Evolutionary conservation across 1,284 basidiomycete species (phyloP).

Genomic region (Heterobasidion irregulare): DNA sequence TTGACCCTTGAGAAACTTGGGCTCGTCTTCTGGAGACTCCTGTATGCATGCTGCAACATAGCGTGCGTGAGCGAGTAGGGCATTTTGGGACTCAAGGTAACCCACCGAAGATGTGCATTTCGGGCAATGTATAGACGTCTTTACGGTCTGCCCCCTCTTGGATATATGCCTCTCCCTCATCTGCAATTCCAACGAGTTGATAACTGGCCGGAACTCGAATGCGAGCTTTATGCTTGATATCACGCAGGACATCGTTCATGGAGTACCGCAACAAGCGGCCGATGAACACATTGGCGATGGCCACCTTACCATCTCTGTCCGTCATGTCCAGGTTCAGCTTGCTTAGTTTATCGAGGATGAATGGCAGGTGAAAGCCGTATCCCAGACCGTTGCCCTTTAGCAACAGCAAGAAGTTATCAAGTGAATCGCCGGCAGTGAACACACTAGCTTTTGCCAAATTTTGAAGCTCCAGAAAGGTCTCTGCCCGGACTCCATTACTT

Average conservation of each 20-base stretch:
- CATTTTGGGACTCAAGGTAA: neutral
- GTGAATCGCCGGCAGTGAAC: slow-evolving; percentile 40
- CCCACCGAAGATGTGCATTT: slow-evolving; percentile 52
- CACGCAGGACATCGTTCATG: slow-evolving; percentile 19
- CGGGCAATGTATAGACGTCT: slow-evolving; percentile 40
- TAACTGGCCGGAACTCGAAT: slow-evolving; percentile 60
- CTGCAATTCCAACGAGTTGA: slow-evolving; percentile 65
- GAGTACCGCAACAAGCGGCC: slow-evolving; percentile 29
- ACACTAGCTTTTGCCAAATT: slow-evolving; percentile 38
- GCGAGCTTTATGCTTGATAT: slow-evolving; percentile 62
- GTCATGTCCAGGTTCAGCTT: slow-evolving; percentile 35
- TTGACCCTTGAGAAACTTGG: slow-evolving; percentile 41
- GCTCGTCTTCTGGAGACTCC: slow-evolving; percentile 29
- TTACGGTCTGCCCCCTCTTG: slow-evolving; percentile 25
- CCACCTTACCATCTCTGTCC: slow-evolving; percentile 17
- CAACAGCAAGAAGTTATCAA: slow-evolving; percentile 31
- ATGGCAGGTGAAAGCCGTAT: slow-evolving; percentile 33
- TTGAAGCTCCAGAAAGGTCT: slow-evolving; percentile 48
- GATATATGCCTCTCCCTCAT: slow-evolving; percentile 57
- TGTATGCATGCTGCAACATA: slow-evolving; percentile 43
- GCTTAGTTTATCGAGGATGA: slow-evolving; percentile 39
- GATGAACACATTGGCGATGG: slow-evolving; percentile 47
- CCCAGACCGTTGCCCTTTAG: slow-evolving; percentile 44
- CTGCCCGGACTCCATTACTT: slow-evolving; percentile 38
- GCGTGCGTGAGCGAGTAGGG: neutral